These are phyloP conservation scores for Rhizopogon roseolus DNA, from an alignment of 768 basidiomycete genomes.

Conservation along the genomic window DNA sequence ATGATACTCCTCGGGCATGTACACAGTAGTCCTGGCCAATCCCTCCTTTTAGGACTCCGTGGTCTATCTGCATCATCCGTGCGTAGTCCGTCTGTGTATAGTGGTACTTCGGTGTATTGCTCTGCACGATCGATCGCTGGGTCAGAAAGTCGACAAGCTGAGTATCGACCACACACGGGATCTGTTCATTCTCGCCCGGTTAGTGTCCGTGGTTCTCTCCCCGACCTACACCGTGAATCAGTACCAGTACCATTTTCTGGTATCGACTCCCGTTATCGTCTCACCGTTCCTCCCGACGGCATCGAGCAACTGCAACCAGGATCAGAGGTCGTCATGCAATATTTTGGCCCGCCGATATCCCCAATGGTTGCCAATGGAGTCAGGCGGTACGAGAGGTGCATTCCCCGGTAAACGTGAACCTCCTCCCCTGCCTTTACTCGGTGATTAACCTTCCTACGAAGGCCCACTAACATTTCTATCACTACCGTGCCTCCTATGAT, in stretches of 20 bases:
- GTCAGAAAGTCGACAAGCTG: background rate
- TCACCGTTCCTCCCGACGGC: slow-evolving; percentile 2
- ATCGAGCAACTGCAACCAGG: slow-evolving; percentile 7
- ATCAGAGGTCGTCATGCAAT: background rate
- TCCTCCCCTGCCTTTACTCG: background rate
- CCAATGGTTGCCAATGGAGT: slow-evolving; percentile 12
- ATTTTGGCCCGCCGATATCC: slow-evolving; percentile 5
- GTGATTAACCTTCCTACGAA: background rate
- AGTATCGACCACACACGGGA: background rate
- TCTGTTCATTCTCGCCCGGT: background rate
- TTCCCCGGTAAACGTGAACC: background rate
- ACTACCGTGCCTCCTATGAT: background rate
- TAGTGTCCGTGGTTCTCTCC: background rate
- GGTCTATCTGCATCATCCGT: background rate
- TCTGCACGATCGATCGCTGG: background rate
- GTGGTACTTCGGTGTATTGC: background rate
- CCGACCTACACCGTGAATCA: background rate
- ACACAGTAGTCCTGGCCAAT: background rate
- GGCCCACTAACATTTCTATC: background rate
- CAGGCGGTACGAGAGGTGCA: slow-evolving; percentile 10
- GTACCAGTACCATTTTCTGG: background rate
- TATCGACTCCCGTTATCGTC: too few relatives aligned
- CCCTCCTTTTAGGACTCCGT: background rate
- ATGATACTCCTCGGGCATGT: background rate
- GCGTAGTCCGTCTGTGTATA: background rate